These are phyloP conservation scores for Phialophora expanda DNA, from an alignment of 2,329 filamentous ascomycete genomes.

Conservation along the genomic window DNA sequence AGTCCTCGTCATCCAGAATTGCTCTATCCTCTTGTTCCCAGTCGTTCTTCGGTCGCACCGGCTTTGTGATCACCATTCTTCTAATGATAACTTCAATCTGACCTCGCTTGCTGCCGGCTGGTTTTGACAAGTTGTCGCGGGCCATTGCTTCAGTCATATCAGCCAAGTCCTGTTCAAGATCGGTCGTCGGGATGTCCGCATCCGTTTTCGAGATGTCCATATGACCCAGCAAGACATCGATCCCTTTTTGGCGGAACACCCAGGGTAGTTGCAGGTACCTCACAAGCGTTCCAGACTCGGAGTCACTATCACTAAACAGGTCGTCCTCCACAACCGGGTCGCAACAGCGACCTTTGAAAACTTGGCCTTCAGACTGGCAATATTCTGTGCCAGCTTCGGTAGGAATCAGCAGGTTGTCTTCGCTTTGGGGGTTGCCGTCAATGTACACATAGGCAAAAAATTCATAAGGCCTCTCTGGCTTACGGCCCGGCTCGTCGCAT, in stretches of 20 bases:
- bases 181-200: conserved; percentile 9
- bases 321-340: background rate
- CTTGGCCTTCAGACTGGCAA: background rate
- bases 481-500: background rate
- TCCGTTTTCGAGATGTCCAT: conserved; percentile 18
- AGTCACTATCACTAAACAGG: background rate
- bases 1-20: background rate
- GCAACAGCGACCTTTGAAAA: conserved; percentile 15
- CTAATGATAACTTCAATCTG: conserved; percentile 26
- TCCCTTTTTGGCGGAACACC: conserved; percentile 26
- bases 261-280: conserved; percentile 8
- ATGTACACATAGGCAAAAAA: conserved; percentile 26
- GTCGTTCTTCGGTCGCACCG: background rate
- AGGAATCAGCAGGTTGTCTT: conserved; percentile 12
- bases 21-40: background rate
- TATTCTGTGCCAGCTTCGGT: background rate
- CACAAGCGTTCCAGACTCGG: background rate
- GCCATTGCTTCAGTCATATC: conserved; percentile 23
- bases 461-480: conserved; percentile 3
- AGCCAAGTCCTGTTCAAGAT: conserved; percentile 20
- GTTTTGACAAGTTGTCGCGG: conserved; percentile 2
- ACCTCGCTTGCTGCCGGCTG: conserved; percentile 7
- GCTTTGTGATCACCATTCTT: background rate
- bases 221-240: conserved; percentile 27
- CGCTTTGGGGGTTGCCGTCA: conserved; percentile 23